phyloP scores from a whole-genome alignment of 2,329 filamentous ascomycete genomes.

The Coniochaeta sp. region DNA sequence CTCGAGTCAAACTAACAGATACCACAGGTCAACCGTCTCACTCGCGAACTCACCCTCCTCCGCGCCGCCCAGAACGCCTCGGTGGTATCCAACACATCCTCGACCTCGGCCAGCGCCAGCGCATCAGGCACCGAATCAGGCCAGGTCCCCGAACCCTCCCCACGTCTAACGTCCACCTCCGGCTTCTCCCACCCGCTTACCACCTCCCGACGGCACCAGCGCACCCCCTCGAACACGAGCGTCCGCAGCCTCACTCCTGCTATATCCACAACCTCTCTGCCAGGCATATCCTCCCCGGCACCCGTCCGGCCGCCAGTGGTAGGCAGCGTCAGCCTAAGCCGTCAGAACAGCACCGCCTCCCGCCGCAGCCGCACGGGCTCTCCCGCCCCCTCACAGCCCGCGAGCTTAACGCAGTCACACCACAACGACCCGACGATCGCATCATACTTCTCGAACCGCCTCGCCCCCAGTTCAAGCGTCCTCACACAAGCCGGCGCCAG shows the following conservation, averaged over 20 bases:
- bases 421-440: constrained; percentile 25
- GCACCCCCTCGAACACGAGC: constrained; percentile 51
- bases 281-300: constrained; percentile 38
- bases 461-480: constrained; percentile 7
- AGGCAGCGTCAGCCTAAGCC: constrained; percentile 33
- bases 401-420: constrained; percentile 37
- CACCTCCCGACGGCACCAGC: constrained; percentile 44
- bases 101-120: constrained; percentile 48
- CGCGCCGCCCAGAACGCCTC: constrained; percentile 63
- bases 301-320: constrained; percentile 26
- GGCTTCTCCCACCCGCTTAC: constrained; percentile 50
- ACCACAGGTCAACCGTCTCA: constrained; percentile 78
- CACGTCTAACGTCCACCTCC: constrained; percentile 45
- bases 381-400: constrained; percentile 25
- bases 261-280: constrained; percentile 30
- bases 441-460: constrained; percentile 25
- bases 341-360: constrained; percentile 50
- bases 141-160: constrained; percentile 30
- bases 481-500: constrained; percentile 4
- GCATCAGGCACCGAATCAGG: constrained; percentile 41
- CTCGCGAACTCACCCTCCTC: constrained; percentile 79
- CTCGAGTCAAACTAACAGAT: constrained; percentile 7
- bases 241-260: constrained; percentile 42
- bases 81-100: constrained; percentile 59
- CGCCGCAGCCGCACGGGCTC: constrained; percentile 45